Evolutionary conservation across 208 protist species (phyloP).

Genomic region (Crithidia acanthocephali): DNA sequence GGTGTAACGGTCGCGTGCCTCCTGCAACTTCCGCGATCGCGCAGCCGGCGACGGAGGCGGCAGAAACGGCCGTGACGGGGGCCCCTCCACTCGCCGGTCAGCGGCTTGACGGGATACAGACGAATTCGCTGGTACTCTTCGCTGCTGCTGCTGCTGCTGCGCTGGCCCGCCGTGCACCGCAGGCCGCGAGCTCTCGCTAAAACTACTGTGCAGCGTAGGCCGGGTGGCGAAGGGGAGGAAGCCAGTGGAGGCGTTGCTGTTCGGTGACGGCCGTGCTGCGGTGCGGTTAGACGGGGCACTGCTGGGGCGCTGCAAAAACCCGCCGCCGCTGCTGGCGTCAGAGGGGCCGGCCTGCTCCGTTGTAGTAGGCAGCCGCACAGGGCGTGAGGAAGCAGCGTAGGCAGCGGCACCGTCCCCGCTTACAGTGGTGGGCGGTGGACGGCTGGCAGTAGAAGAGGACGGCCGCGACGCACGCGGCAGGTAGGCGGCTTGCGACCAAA

Average conservation of each 20-base stretch:
- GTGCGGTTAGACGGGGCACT: conserved; percentile 7
- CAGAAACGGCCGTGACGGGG: not conserved
- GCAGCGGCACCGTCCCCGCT: not conserved
- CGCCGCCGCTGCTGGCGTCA: not conserved
- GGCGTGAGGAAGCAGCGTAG: not conserved
- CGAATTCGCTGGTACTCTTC: not conserved
- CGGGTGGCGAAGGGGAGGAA: conserved; percentile 7
- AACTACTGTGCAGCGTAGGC: not conserved
- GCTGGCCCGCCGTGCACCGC: not conserved
- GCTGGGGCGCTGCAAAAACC: conserved; percentile 9
- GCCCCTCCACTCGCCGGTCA: not conserved
- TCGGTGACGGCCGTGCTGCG: not conserved
- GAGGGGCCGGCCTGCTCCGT: not conserved
- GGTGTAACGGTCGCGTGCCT: not conserved
- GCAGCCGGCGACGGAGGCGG: not conserved
- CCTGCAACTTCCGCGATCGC: not conserved
- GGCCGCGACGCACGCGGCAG: conserved; percentile 18
- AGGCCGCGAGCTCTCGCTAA: not conserved
- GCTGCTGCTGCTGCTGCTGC: conserved; percentile 1
- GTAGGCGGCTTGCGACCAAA: conserved; percentile 27
- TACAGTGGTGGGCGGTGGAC: not conserved
- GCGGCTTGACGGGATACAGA: not conserved
- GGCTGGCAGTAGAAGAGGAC: conserved; percentile 1
- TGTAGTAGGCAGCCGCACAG: not conserved
- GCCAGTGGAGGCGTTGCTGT: not conserved